phyloP scores from a whole-genome alignment of 192 early-diverging fungal species.

The Haplosporangium gracile region DNA sequence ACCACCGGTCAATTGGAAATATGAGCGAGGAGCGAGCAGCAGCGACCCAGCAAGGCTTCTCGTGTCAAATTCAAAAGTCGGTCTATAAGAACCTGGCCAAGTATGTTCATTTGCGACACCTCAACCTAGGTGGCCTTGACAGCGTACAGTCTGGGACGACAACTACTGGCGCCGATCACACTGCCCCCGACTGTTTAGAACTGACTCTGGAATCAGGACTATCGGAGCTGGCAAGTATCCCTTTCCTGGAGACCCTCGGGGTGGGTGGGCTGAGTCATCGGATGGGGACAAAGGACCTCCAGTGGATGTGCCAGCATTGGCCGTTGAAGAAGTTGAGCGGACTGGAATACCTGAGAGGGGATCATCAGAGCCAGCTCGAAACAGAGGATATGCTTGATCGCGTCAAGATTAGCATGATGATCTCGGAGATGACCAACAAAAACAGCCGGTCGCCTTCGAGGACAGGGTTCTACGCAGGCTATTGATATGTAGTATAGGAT shows the following conservation, averaged over 20 bases:
- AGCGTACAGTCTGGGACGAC: background rate
- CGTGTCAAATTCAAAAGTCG: background rate
- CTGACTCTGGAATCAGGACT: background rate
- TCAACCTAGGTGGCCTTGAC: background rate
- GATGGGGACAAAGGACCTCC: background rate
- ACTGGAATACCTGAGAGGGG: background rate
- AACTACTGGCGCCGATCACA: background rate
- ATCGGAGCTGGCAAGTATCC: background rate
- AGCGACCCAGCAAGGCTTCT: background rate
- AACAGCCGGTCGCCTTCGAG: background rate
- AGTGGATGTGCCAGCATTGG: background rate
- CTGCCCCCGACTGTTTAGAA: background rate
- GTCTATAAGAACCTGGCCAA: background rate
- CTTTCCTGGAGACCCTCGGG: background rate
- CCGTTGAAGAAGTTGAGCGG: background rate
- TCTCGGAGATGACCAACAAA: background rate
- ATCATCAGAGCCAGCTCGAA: background rate
- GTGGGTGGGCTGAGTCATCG: background rate
- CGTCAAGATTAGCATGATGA: slow-evolving; percentile 1
- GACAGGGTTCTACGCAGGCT: too few relatives aligned
- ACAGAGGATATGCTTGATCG: background rate
- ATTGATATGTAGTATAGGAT: too few relatives aligned
- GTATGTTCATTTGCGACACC: slow-evolving; percentile 1
- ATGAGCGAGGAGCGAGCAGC: background rate
- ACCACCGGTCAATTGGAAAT: background rate